Evolutionary conservation across 345 rosid genomes (phyloP).

Genomic region (Eucalyptus tenuipes): DNA sequence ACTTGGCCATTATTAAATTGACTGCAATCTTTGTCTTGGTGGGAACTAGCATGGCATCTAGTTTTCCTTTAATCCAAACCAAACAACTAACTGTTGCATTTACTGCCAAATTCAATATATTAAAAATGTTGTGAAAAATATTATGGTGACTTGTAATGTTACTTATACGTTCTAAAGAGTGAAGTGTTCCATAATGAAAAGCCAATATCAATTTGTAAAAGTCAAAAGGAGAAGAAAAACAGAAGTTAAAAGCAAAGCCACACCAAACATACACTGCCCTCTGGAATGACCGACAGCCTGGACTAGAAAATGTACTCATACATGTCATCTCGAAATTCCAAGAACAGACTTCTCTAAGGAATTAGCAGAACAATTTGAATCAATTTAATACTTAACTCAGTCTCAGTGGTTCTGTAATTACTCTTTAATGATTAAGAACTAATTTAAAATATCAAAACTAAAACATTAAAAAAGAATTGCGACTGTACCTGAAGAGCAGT

Average conservation of each 20-base stretch:
- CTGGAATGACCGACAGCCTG: not conserved
- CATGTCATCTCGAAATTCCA: not conserved
- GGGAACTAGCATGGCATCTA: not conserved
- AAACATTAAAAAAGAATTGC: not conserved
- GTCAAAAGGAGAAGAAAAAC: not conserved
- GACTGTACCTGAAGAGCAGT: slow-evolving; percentile 68
- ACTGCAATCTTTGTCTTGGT: not conserved
- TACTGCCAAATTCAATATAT: not conserved
- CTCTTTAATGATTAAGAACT: not conserved
- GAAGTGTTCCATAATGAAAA: not conserved
- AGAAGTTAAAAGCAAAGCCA: not conserved
- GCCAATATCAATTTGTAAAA: not conserved
- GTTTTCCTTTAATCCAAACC: not conserved
- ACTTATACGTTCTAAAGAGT: not conserved
- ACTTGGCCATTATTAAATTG: not conserved
- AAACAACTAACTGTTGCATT: not conserved
- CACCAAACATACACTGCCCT: not conserved
- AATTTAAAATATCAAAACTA: not conserved
- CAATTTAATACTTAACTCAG: not conserved
- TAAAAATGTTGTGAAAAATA: not conserved
- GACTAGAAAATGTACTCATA: not conserved
- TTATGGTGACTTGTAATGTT: not conserved
- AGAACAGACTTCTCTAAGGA: not conserved
- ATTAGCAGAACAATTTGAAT: not conserved
- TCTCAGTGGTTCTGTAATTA: not conserved